These are phyloP conservation scores for Citropsis articulata DNA, from an alignment of 345 rosid genomes.

Conservation along the genomic window DNA sequence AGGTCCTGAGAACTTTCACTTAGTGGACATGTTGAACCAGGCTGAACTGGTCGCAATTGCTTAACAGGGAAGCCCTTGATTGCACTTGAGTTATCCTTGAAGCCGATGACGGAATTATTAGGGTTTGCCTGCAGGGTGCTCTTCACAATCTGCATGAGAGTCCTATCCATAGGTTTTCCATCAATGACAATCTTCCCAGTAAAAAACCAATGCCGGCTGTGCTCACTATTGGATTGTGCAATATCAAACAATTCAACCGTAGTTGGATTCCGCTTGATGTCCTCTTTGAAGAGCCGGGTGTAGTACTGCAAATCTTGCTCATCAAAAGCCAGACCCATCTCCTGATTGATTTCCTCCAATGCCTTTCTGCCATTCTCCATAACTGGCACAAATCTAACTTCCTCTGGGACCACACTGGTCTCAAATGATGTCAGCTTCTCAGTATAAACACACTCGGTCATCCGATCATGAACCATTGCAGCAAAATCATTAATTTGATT, in stretches of 20 bases:
- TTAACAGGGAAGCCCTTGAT: constrained; percentile 76
- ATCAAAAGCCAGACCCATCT: constrained; percentile 95
- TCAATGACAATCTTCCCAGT: constrained; percentile 83
- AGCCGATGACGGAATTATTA: constrained; percentile 85
- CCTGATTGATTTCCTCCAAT: constrained; percentile 80
- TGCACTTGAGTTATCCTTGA: constrained; percentile 94
- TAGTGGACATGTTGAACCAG: constrained; percentile 65
- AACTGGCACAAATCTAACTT: constrained; percentile 62
- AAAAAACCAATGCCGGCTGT: constrained; percentile 94
- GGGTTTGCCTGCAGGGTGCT: constrained; percentile 80
- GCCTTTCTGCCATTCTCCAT: constrained; percentile 88
- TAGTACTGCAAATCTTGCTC: constrained; percentile 94
- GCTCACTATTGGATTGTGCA: constrained; percentile 95
- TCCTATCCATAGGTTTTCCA: constrained; percentile 72
- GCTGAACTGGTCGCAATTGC: constrained; percentile 66
- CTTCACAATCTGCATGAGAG: constrained; percentile 95
- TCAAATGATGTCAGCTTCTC: constrained; percentile 62
- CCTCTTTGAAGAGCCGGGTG: constrained; percentile 67
- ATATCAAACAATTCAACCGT: constrained; percentile 93
- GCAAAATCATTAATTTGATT: constrained; percentile 61
- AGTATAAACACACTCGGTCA: constrained; percentile 79
- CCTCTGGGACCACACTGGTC: constrained; percentile 71
- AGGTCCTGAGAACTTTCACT: constrained; percentile 45
- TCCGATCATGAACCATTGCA: constrained; percentile 81
- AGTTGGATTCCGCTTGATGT: constrained; percentile 73